Evolutionary conservation across 2,329 filamentous ascomycete species (phyloP).

Genomic region (Colletotrichum caudatum): DNA sequence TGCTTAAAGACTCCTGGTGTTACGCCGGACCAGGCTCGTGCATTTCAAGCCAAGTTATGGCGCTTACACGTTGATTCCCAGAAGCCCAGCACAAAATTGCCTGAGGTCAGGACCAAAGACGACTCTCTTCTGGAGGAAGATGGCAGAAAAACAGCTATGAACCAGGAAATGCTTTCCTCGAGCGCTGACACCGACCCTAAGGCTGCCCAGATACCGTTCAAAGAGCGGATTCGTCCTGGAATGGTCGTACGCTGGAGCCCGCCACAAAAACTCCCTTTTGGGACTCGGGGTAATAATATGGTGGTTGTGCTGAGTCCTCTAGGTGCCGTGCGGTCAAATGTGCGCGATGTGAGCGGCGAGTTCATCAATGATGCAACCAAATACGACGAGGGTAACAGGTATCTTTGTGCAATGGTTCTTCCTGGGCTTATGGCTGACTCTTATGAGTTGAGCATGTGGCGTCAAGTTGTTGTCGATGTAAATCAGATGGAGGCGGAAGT

Average conservation of each 20-base stretch:
- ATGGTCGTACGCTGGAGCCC: conserved; percentile 55
- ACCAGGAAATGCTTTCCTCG: conserved; percentile 33
- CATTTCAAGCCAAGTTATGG: conserved; percentile 59
- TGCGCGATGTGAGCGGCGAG: conserved; percentile 44
- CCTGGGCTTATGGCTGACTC: conserved; percentile 51
- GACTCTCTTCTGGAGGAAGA: background rate
- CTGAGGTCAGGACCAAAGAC: background rate
- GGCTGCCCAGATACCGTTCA: conserved; percentile 49
- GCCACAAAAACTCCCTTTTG: conserved; percentile 33
- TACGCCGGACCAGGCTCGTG: conserved; percentile 53
- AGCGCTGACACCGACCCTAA: conserved; percentile 49
- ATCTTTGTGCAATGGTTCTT: conserved; percentile 53
- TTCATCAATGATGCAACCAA: conserved; percentile 34
- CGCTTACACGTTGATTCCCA: conserved; percentile 56
- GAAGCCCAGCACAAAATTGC: conserved; percentile 23
- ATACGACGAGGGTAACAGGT: conserved; percentile 42
- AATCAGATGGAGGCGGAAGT: conserved; percentile 56
- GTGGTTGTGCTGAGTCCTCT: conserved; percentile 50
- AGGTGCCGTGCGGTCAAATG: conserved; percentile 39
- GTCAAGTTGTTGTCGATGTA: conserved; percentile 51
- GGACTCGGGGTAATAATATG: conserved; percentile 45
- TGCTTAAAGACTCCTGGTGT: conserved; percentile 55
- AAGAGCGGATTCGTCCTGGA: conserved; percentile 55
- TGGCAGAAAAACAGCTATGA: background rate
- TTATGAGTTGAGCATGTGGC: conserved; percentile 56